phyloP scores from a whole-genome alignment of 2,329 filamentous ascomycete genomes.

The Amylocarpus encephaloides region DNA sequence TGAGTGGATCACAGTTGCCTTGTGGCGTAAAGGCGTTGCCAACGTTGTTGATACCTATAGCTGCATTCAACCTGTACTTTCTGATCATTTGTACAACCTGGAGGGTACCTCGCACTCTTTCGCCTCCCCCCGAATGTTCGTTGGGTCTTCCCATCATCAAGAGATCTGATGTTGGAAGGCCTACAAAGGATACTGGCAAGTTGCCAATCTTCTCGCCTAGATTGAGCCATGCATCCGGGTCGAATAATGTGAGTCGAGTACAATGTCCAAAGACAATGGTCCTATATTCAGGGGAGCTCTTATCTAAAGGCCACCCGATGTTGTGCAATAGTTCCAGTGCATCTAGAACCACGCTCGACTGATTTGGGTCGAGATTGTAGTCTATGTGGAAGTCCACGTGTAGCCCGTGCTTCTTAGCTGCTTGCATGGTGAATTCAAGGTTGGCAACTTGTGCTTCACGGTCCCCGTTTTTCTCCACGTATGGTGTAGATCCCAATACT shows the following conservation, averaged over 20 bases:
- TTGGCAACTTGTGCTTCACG: conserved; percentile 44
- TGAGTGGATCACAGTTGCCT: conserved; percentile 59
- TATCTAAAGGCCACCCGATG: conserved; percentile 40
- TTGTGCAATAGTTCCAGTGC: conserved; percentile 46
- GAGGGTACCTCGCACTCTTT: conserved; percentile 51
- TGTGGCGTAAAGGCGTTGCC: conserved; percentile 70
- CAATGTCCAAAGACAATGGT: conserved; percentile 62
- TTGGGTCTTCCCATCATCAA: conserved; percentile 59
- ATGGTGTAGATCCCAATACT: conserved; percentile 62
- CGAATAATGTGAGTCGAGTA: conserved; percentile 56
- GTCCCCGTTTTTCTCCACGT: conserved; percentile 49
- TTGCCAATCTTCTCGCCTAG: conserved; percentile 43
- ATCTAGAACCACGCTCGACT: conserved; percentile 46
- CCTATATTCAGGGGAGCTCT: conserved; percentile 28
- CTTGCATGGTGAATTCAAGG: conserved; percentile 55
- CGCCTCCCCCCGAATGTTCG: conserved; percentile 24
- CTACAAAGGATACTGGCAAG: conserved; percentile 60
- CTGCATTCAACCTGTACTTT: conserved; percentile 50
- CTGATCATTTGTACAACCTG: conserved; percentile 55
- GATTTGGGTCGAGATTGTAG: conserved; percentile 52
- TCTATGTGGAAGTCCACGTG: conserved; percentile 68
- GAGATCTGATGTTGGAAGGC: conserved; percentile 63
- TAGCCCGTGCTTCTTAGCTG: conserved; percentile 43
- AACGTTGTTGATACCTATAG: conserved; percentile 64
- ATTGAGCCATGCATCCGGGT: conserved; percentile 40